A percentile compares a stretch with the other conserved stretches of the same genome.
phyloP scores from a whole-genome alignment of 2,329 filamentous ascomycete genomes.

The Fusarium piperis region DNA sequence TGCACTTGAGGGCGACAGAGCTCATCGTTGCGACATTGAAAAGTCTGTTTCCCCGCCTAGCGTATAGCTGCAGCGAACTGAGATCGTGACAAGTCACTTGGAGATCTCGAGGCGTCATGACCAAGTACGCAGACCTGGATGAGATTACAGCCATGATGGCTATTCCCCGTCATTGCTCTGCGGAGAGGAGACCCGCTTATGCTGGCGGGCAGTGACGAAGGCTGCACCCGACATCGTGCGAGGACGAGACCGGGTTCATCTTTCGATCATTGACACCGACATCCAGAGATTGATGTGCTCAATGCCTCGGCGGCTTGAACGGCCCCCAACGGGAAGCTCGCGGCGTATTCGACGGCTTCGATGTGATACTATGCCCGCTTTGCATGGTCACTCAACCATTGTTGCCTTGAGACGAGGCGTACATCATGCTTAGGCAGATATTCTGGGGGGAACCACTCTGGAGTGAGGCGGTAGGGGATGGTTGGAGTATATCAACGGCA shows the following conservation, averaged over 20 bases:
- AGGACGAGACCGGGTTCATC: background rate
- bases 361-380: constrained; percentile 31
- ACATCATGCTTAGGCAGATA: constrained; percentile 11
- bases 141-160: background rate
- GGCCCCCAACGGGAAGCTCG: constrained; percentile 4
- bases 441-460: constrained; percentile 3
- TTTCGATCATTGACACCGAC: background rate
- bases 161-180: background rate
- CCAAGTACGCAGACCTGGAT: background rate
- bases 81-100: constrained; percentile 18
- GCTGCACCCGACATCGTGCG: background rate
- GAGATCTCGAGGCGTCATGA: constrained; percentile 6
- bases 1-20: constrained; percentile 9
- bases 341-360: constrained; percentile 4
- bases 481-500: constrained; percentile 27
- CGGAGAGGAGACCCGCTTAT: background rate
- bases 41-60: constrained; percentile 1
- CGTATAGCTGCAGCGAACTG: background rate
- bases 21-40: constrained; percentile 14
- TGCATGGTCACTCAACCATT: constrained; percentile 27
- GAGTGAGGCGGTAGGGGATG: constrained; percentile 33
- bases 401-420: constrained; percentile 13
- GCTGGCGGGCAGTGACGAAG: background rate
- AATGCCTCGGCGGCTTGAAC: background rate
- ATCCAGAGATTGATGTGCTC: background rate